These are phyloP conservation scores for Zygosaccharomyces siamensis DNA, from an alignment of 805 yeast species.

Conservation along the genomic window DNA sequence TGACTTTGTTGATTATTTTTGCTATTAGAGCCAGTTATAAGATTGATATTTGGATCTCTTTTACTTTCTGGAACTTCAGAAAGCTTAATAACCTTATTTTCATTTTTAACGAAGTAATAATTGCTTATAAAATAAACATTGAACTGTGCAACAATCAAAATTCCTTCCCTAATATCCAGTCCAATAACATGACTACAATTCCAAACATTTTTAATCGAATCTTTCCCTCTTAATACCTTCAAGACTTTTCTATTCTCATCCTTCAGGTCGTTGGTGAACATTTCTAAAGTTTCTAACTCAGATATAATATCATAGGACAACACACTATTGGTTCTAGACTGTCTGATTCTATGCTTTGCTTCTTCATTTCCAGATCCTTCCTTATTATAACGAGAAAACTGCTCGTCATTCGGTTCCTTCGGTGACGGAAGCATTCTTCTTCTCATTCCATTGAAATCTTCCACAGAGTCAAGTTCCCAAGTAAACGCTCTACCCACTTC, in stretches of 20 bases:
- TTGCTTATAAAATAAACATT: constrained; percentile 66
- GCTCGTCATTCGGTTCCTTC: constrained; percentile 8
- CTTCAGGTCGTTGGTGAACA: constrained; percentile 37
- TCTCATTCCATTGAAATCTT: constrained; percentile 64
- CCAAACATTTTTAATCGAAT: constrained; percentile 65
- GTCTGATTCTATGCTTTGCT: constrained; percentile 11
- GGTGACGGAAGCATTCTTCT: constrained; percentile 50
- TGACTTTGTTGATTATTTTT: constrained; percentile 9
- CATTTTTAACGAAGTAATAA: constrained; percentile 48
- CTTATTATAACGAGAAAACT: neutral
- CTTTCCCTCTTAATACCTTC: constrained; percentile 63
- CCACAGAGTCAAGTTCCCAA: constrained; percentile 62
- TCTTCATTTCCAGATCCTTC: neutral
- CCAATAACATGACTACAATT: constrained; percentile 75
- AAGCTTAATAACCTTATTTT: constrained; percentile 55
- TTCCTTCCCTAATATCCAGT: constrained; percentile 68
- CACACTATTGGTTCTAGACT: constrained; percentile 16
- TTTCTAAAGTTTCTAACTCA: constrained; percentile 36
- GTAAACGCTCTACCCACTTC: constrained; percentile 24
- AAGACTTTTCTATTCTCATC: constrained; percentile 74
- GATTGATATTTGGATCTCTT: constrained; percentile 64
- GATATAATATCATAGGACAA: constrained; percentile 44
- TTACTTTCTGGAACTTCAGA: constrained; percentile 56
- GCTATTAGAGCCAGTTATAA: constrained; percentile 45
- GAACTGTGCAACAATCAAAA: constrained; percentile 61